Percentiles rank a stretch among this genome's conserved stretches.
Conservation (phyloP, 257 asterid species). For the Buddleja alternifolia region DNA sequence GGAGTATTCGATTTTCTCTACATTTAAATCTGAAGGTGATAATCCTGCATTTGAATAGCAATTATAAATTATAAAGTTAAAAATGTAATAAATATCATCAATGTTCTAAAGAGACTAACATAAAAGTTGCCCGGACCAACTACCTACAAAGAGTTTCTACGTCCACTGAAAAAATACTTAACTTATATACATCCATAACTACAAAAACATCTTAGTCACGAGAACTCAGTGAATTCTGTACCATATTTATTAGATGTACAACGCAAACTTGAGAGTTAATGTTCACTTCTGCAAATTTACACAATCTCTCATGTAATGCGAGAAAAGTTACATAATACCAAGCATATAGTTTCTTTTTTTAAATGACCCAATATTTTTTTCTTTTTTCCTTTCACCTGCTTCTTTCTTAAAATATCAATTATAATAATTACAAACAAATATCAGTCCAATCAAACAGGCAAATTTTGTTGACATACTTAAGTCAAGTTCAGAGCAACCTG, state of each 20-base stretch:
- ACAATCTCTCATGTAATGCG: no score
- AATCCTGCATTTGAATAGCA: constrained; percentile 44
- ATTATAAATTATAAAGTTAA: neutral
- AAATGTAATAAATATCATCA: neutral
- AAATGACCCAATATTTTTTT: neutral
- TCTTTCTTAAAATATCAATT: neutral
- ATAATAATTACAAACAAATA: neutral
- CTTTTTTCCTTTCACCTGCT: constrained; percentile 1
- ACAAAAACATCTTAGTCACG: neutral
- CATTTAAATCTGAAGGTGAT: constrained; percentile 31
- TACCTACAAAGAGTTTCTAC: neutral
- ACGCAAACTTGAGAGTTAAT: constrained; percentile 1
- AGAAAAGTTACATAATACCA: neutral
- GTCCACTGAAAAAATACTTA: neutral
- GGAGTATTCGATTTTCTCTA: constrained; percentile 34
- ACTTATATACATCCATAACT: neutral
- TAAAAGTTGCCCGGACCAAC: neutral
- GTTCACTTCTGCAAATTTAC: no score
- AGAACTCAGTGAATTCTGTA: neutral
- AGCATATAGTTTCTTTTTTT: neutral
- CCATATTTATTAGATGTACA: neutral
- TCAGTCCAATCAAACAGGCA: neutral
- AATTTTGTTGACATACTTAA: neutral
- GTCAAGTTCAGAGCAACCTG: neutral
- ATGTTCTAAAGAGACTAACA: neutral